These are phyloP conservation scores for Xylariaceae sp. DNA, from an alignment of 2,329 filamentous ascomycete genomes.

Conservation along the genomic window DNA sequence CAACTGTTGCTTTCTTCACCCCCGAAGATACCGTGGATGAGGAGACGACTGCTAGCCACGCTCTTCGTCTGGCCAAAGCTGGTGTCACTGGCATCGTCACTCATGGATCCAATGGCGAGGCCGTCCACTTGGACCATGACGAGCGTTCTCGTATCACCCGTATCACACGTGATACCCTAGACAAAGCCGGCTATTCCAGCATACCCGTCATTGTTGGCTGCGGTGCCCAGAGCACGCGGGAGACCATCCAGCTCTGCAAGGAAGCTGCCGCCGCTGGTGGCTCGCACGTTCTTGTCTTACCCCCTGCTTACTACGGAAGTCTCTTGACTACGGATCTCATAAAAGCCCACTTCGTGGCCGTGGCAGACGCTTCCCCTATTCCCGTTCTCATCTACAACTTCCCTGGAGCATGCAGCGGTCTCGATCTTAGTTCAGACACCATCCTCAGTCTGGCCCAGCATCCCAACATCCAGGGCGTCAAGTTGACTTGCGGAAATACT, in stretches of 20 bases:
- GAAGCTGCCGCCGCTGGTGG: constrained; percentile 55
- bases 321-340: constrained; percentile 56
- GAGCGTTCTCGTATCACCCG: constrained; percentile 59
- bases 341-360: constrained; percentile 57
- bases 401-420: constrained; percentile 59
- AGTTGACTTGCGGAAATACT: constrained; percentile 50
- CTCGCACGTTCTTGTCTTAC: constrained; percentile 56
- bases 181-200: constrained; percentile 50
- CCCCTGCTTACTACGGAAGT: constrained; percentile 58
- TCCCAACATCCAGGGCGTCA: constrained; percentile 49
- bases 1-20: constrained; percentile 51
- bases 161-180: constrained; percentile 55
- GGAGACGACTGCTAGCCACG: constrained; percentile 39
- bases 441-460: constrained; percentile 45
- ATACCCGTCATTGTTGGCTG: constrained; percentile 60
- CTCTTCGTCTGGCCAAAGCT: constrained; percentile 31
- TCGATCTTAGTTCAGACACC: constrained; percentile 63
- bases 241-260: constrained; percentile 54
- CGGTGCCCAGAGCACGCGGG: constrained; percentile 56
- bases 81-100: constrained; percentile 48
- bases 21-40: constrained; percentile 46
- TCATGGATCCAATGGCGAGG: constrained; percentile 70
- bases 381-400: constrained; percentile 70
- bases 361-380: constrained; percentile 53
- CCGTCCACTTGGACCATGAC: constrained; percentile 59